Base-by-base conservation (phyloP, 495 filamentous ascomycete species). In the Aspergillus leporis region DNA sequence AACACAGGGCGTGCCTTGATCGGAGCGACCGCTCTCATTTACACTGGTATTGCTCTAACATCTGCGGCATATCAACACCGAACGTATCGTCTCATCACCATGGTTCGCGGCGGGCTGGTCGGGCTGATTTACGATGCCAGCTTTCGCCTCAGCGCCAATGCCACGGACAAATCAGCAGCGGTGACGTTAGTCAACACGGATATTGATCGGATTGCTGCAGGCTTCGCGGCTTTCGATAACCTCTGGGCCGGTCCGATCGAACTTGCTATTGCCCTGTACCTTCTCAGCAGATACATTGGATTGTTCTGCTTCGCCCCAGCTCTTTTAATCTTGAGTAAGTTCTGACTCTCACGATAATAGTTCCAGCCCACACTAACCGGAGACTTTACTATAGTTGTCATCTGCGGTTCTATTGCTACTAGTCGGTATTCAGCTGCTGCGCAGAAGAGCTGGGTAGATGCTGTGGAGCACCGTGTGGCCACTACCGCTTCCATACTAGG, bases 31-130 rank as follows among this genome's bases (percentile, higher is more conserved):
- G 3, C 19, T 47, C 19, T 47, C 5, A 23, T 47, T 10, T 47
- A 47, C 19, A 4, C 19, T 10, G 43, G 43, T 3, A 47, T 47
- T 8, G 43, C 43, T 7, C 5, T 47, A 21, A 23, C 40, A 3
- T 12, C 16, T 21, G 8, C 14, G 3, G 6, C 5, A 18, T 19
- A 43, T 21, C 5, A 43, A 1, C 40, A 43, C 5, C 18, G 1
- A 7, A 6, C 14, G 9, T 43, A 21, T 19, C 40, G 16, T 6
- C 14, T 43, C 2, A 21, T 83, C 5, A 83, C 79, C 14, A 84
- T 82, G 77, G 63, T 74, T 10, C 72, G 85, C n/a, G 83, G 81
- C 3, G 76, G 76, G 19, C 63, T 87, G 5, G 74, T 80, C 6
- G 74, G 72, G 5, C 69, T 81, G 43, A 74, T 87, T 22, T 87